phyloP scores from a whole-genome alignment of 2,329 filamentous ascomycete species.

The Xylariales sp. region DNA sequence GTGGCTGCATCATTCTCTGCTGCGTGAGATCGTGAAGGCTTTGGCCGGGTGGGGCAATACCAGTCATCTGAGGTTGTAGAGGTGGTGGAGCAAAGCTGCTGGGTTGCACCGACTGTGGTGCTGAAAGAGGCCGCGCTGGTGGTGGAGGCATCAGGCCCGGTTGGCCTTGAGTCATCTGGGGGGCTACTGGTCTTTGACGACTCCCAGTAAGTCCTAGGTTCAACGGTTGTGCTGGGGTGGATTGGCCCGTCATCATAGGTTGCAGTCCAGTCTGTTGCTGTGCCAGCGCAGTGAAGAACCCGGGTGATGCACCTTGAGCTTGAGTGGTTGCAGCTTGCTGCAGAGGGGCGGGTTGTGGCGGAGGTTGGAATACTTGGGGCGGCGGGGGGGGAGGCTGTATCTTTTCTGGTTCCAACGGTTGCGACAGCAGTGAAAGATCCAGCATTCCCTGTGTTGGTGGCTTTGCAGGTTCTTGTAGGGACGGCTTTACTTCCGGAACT shows the following conservation, averaged over 20 bases:
- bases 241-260: slow-evolving; percentile 30
- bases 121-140: slow-evolving; percentile 77
- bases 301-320: slow-evolving; percentile 51
- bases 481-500: slow-evolving; percentile 44
- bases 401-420: slow-evolving; percentile 49
- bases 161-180: slow-evolving; percentile 55
- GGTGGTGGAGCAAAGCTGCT: slow-evolving; percentile 70
- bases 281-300: slow-evolving; percentile 49
- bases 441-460: slow-evolving; percentile 37
- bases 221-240: slow-evolving; percentile 36
- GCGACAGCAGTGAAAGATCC: slow-evolving; percentile 49
- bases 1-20: slow-evolving; percentile 60
- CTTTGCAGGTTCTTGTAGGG: slow-evolving; percentile 23
- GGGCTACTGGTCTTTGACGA: slow-evolving; percentile 67
- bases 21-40: slow-evolving; percentile 71
- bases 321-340: slow-evolving; percentile 32
- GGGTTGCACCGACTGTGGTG: slow-evolving; percentile 75
- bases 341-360: slow-evolving; percentile 25
- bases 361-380: slow-evolving; percentile 25
- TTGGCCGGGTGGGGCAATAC: slow-evolving; percentile 71
- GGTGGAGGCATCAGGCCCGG: slow-evolving; percentile 69
- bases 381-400: slow-evolving; percentile 23
- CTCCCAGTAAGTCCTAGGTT: slow-evolving; percentile 38
- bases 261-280: slow-evolving; percentile 44
- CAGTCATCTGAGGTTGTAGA: slow-evolving; percentile 81